Conservation (phyloP, 345 rosid species). For the Eucalyptus sp. region DNA sequence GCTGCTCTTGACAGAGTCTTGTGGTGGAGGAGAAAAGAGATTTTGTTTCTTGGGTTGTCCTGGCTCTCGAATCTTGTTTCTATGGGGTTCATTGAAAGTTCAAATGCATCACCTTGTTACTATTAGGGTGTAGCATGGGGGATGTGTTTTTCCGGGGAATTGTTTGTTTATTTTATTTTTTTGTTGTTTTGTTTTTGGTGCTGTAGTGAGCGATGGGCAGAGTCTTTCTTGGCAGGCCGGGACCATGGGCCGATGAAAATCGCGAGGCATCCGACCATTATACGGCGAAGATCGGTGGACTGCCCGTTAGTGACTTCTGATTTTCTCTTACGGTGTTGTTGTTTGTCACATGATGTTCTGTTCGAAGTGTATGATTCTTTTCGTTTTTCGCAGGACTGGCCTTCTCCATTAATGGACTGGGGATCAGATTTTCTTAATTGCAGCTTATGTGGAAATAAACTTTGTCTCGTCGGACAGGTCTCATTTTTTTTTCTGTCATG, state of each 20-base stretch:
- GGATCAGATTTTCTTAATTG: constrained; percentile 28
- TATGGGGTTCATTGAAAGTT: constrained; percentile 23
- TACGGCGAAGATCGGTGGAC: constrained; percentile 75
- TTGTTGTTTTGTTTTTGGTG: background rate
- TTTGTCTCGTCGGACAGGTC: constrained; percentile 76
- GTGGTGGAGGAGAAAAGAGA: background rate
- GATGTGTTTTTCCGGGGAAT: background rate
- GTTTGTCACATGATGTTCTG: background rate
- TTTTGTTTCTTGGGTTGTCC: background rate
- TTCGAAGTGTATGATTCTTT: background rate
- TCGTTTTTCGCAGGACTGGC: constrained; percentile 58
- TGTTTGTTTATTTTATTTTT: background rate
- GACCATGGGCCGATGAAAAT: constrained; percentile 65
- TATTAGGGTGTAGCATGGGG: background rate
- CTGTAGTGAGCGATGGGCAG: constrained; percentile 9
- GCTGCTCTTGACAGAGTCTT: background rate
- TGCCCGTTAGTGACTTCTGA: constrained; percentile 31
- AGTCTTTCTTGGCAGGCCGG: constrained; percentile 55
- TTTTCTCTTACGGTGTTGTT: background rate
- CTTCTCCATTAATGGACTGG: constrained; percentile 29
- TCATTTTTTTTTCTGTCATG: background rate
- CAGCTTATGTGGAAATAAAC: constrained; percentile 37
- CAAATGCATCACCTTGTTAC: constrained; percentile 1
- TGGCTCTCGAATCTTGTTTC: background rate
- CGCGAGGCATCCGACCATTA: constrained; percentile 66